These are phyloP conservation scores for Cutaneotrichosporon arboriforme DNA, from an alignment of 1,284 basidiomycete genomes.

Conservation along the genomic window DNA sequence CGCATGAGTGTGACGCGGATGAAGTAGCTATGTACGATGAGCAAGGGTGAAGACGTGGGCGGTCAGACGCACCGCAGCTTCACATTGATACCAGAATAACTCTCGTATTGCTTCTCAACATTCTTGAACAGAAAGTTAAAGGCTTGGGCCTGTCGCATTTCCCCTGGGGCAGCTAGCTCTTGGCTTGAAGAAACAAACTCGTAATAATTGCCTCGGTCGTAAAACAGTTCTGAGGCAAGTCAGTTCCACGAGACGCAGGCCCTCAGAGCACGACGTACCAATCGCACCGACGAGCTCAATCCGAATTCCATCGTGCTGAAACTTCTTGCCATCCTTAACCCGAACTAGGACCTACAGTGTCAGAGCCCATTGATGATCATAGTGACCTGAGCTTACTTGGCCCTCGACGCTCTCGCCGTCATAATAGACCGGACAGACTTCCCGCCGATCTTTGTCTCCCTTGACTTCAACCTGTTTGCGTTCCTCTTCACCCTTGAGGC, in stretches of 20 bases:
- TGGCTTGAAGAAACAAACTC: slow-evolving; percentile 94
- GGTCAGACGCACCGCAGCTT: slow-evolving; percentile 68
- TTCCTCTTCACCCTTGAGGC: slow-evolving; percentile 76
- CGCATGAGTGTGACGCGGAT: slow-evolving; percentile 86
- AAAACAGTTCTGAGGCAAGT: slow-evolving; percentile 68
- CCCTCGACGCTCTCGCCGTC: slow-evolving; percentile 88
- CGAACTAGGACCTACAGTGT: slow-evolving; percentile 68
- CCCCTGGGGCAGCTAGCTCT: slow-evolving; percentile 87
- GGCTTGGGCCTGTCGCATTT: slow-evolving; percentile 89
- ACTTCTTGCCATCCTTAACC: slow-evolving; percentile 89
- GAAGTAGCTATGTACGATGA: slow-evolving; percentile 63
- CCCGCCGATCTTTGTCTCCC: slow-evolving; percentile 68
- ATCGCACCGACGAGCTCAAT: slow-evolving; percentile 97
- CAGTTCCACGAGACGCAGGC: neutral
- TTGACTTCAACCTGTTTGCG: slow-evolving; percentile 66
- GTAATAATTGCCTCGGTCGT: slow-evolving; percentile 83
- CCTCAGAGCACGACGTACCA: slow-evolving; percentile 58
- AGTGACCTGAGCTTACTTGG: slow-evolving; percentile 56
- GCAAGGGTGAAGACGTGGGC: no score
- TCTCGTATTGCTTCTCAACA: slow-evolving; percentile 98
- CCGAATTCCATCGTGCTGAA: slow-evolving; percentile 94
- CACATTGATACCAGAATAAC: slow-evolving; percentile 96
- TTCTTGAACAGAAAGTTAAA: slow-evolving; percentile 98
- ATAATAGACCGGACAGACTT: slow-evolving; percentile 87
- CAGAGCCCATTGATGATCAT: no score